Evolutionary conservation across 371 early-diverging fungal genomes (phyloP), one percentile per base, ranked within the genome.

Genomic region (Conidiobolus incongruus): DNA sequence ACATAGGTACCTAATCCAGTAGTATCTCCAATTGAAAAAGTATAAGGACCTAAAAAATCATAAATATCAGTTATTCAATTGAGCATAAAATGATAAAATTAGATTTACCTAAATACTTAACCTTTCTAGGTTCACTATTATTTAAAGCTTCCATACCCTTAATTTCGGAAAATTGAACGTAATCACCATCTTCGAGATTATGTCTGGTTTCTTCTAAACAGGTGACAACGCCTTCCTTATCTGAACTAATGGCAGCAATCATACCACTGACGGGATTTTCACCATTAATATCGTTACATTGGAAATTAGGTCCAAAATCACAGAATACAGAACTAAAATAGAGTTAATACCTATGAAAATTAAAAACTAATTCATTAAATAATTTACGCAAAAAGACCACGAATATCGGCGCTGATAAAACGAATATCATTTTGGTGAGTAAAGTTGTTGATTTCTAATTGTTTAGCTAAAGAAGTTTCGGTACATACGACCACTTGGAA

Each of bases 161-260:
- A 15, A 97, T 58, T 54, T 97, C 95, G 20, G 67, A 65, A 55
- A 97, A 97, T 2, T 85, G 84, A 29, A 97, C 96, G 56, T 67
- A 74, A 53, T 92, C 92, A 5, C 98, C 98, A 55, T 92, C 95
- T 54, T 90, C 92, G 15, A 97, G 65, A 17, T 92, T 92, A 57
- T 97, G 98, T 34, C 98, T 73, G 13, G 81, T 75, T 50, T 95
- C 91, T 52, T 97, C 97, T 50, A 96, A 61, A 55, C 89, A 89
- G 13, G 93, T 88, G 17, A 99, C 91, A 43, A 90, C 74, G 42
- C 88, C 86, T 40, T 91, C 84, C 16, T 55, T 51, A 21, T 87
- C 86, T 66, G 31, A 43, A 43, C 11, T 21, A 10, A 99, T 71
- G 45, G 70, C 79, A 20, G 96, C 92, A 46, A 99, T 59, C 80